Conservation (phyloP, 2,329 filamentous ascomycete genomes). For the Sporothrix inflata region DNA sequence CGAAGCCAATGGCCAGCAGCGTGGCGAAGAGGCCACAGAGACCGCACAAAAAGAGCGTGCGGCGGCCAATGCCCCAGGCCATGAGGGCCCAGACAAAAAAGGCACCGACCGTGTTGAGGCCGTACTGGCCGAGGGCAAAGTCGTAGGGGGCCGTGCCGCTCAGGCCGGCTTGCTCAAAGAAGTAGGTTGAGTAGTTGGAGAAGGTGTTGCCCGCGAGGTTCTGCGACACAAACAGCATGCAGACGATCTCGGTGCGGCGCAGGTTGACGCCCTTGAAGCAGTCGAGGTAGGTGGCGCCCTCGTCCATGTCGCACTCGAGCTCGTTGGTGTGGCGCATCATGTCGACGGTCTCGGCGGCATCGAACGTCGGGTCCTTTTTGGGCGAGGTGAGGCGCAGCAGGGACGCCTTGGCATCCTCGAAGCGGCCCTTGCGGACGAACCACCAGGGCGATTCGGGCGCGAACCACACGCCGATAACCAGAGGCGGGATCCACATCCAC, state of each 20-base stretch:
- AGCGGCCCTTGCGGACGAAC: constrained; percentile 46
- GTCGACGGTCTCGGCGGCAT: constrained; percentile 44
- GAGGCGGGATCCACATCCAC: constrained; percentile 29
- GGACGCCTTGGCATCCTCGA: constrained; percentile 46
- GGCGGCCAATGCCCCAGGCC: constrained; percentile 50
- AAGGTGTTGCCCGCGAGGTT: constrained; percentile 53
- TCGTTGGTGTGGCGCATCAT: constrained; percentile 63
- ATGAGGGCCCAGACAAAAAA: constrained; percentile 56
- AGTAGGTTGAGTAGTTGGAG: constrained; percentile 47
- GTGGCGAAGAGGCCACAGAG: constrained; percentile 42
- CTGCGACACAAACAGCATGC: constrained; percentile 40
- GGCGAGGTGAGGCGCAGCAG: constrained; percentile 46
- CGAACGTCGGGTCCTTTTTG: constrained; percentile 24
- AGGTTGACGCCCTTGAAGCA: no score
- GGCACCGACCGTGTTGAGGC: constrained; percentile 56
- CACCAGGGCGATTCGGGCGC: constrained; percentile 32
- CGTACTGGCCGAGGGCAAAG: constrained; percentile 53
- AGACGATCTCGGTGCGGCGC: constrained; percentile 57
- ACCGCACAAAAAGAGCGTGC: constrained; percentile 44
- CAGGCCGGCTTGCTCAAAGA: constrained; percentile 49
- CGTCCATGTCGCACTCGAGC: constrained; percentile 55
- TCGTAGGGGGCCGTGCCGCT: constrained; percentile 43
- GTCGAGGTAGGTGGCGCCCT: constrained; percentile 54
- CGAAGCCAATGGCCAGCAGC: constrained; percentile 49
- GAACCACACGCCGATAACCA: constrained; percentile 26